Base-by-base conservation (phyloP, 495 filamentous ascomycete species). In the Parathielavia appendiculata region DNA sequence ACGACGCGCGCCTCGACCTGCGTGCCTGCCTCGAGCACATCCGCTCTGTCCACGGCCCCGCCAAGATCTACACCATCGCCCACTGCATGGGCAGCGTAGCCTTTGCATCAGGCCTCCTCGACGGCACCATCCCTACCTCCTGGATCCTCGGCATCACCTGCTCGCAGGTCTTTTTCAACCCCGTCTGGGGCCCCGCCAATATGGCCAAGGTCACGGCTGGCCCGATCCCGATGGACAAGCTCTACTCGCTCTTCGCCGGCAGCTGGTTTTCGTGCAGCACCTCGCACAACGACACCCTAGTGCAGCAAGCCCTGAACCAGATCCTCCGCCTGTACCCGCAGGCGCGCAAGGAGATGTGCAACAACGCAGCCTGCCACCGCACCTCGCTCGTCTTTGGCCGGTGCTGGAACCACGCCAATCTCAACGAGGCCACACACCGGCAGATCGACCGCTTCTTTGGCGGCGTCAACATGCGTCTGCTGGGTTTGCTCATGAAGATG, bases 1-100 rank as follows among this genome's bases (percentile, higher is more conserved):
- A 76, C 54, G 84, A 87, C 66, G 75, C 76, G 12, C 82, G 86
- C 0, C 78, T 83, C 12, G 86, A 89, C 62, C 72, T 87, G 46
- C 72, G 69, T 14, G 84, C 84, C 2, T 83, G 80, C 17, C 61
- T 86, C 17, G 70, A 81, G 54, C 71, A 76, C 49, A 83, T 88
- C 54, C 78, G 79, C 2, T 54, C 65, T 13, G 45, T 68, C 5
- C 26, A 62, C 40, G 61, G 62, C 43, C 38, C 51, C 14, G 75
- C 77, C 16, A 69, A 76, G 38, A 61, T 83, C 45, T 88, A 89
- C 68, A 79, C 79, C 11, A 73, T 88, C 53, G 76, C 79, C 14
- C 86, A 89, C 67, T 89, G 86, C 67, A 82, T 82, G 72, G 86
- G 86, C 47, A 78, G 80, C 17, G 80, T 88, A 0, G 79, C 85